phyloP scores from a whole-genome alignment of 345 rosid species.

The Citrus reticulata region DNA sequence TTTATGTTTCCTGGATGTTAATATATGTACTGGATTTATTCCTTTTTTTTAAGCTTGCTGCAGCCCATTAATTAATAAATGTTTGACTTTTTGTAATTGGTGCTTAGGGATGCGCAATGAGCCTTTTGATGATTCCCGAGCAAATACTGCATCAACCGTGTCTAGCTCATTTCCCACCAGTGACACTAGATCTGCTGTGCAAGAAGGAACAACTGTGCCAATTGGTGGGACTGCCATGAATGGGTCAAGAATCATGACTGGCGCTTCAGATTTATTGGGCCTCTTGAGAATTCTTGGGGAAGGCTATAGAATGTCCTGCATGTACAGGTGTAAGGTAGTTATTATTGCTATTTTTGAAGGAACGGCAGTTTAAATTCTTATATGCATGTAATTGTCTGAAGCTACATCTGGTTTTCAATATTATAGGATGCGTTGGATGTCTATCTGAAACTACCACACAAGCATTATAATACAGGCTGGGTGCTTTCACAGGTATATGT shows the following conservation, averaged over 20 bases:
- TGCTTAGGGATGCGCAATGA: conserved; percentile 69
- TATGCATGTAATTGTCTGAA: conserved; percentile 20
- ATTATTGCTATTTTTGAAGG: conserved; percentile 12
- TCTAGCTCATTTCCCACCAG: conserved; percentile 44
- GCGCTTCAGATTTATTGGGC: conserved; percentile 67
- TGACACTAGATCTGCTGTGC: conserved; percentile 56
- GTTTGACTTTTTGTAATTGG: conserved; percentile 14
- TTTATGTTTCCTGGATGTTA: not conserved
- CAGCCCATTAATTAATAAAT: not conserved
- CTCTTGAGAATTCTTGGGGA: conserved; percentile 85
- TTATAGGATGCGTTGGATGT: conserved; percentile 81
- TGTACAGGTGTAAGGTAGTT: conserved; percentile 96
- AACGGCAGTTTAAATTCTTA: conserved; percentile 15
- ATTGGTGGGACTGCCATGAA: conserved; percentile 42
- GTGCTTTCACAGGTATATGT: conserved; percentile 86
- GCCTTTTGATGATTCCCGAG: conserved; percentile 66
- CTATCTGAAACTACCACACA: conserved; percentile 72
- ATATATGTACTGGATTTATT: too few relatives aligned
- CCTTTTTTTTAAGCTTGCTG: conserved; percentile 5
- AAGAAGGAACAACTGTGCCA: conserved; percentile 52
- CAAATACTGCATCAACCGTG: conserved; percentile 47
- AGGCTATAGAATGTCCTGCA: conserved; percentile 86
- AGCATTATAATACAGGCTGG: conserved; percentile 94
- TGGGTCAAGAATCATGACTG: conserved; percentile 52
- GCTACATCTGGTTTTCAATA: conserved; percentile 23